Evolutionary conservation across 148 eudicot species (phyloP), one percentile per base, ranked within the genome.

Genomic region (Nepenthes gracilis): DNA sequence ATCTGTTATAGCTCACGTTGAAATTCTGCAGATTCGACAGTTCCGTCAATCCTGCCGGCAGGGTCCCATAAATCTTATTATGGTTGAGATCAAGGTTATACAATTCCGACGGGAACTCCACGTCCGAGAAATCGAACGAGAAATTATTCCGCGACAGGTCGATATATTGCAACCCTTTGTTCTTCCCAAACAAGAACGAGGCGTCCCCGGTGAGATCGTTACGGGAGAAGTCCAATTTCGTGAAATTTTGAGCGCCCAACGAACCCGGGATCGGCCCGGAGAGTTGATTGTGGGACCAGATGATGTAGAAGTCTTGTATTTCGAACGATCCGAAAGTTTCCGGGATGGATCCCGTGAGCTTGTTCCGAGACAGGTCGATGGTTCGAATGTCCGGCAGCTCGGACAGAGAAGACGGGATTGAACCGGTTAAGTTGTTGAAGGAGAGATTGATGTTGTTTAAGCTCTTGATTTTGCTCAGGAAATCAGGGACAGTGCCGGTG

Each of bases 1-100:
- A 65, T 38, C 70, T 72, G 60, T 80, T 80, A 58, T 76, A 80
- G 59, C 76, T 76, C 36, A 76, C 75, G 48, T 80, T 78, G 48
- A 80, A 35, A 0, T 34, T 15, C 43, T 69, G 72, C 58, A 66
- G 43, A 2, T 13, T 7, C 36, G 53, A 10, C 34, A 69, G 53
- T 10, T 50, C 65, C 2, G 68, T 67, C 4, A 74, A 55, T 5
- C 54, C 47, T 13, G 56, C 15, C 2, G 85, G 77, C 2, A 81
- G 54, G 3, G 55, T 67, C 38, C 85, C 85, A 36, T 69, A 75
- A 33, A 81, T 72, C 70, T 56, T 72, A 33, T 81, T 81, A 12
- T 78, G 80, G 9, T 74, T 67, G 6, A 81, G 48, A 52, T 72
- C 72, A 1, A 81, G 13, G 10, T 51, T 35, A 2, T 23, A 43